Evolutionary conservation across 1,139 yeast species (phyloP).

Genomic region (Kluyveromyces marxianus): DNA sequence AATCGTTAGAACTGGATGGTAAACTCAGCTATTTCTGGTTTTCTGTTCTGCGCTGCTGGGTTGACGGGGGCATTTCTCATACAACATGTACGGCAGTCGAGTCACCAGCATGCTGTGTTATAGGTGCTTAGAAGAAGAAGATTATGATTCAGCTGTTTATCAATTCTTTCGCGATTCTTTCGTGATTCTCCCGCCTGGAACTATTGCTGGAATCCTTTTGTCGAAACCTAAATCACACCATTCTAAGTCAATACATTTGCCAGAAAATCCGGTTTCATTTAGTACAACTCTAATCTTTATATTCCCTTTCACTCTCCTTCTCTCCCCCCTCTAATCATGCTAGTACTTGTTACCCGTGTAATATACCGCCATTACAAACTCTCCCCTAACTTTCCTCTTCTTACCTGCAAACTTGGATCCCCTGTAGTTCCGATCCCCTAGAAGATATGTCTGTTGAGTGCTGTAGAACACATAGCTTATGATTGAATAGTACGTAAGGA

Average conservation of each 20-base stretch:
- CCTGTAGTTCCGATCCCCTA: constrained; percentile 20
- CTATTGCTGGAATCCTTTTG: not conserved
- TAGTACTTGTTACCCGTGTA: too few relatives aligned
- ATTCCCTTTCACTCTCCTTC: too few relatives aligned
- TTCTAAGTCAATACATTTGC: not conserved
- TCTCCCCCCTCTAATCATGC: too few relatives aligned
- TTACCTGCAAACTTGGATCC: constrained; percentile 16
- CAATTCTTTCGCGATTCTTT: not conserved
- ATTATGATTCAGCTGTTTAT: not conserved
- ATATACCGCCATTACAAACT: too few relatives aligned
- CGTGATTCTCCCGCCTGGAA: not conserved
- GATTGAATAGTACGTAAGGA: not conserved
- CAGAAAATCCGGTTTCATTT: not conserved
- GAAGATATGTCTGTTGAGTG: not conserved
- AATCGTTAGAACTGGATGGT: not conserved
- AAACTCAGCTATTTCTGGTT: not conserved
- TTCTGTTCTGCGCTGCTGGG: not conserved
- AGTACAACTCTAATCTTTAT: not conserved
- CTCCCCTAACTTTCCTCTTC: too few relatives aligned
- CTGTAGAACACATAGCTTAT: not conserved
- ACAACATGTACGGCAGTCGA: not conserved
- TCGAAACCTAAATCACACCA: not conserved
- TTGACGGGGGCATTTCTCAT: not conserved
- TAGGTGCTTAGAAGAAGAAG: not conserved
- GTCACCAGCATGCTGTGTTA: not conserved